Percentiles rank a stretch among this genome's conserved stretches.
phyloP scores from a whole-genome alignment of 2,329 filamentous ascomycete species.

The Coniochaeta hoffmannii region DNA sequence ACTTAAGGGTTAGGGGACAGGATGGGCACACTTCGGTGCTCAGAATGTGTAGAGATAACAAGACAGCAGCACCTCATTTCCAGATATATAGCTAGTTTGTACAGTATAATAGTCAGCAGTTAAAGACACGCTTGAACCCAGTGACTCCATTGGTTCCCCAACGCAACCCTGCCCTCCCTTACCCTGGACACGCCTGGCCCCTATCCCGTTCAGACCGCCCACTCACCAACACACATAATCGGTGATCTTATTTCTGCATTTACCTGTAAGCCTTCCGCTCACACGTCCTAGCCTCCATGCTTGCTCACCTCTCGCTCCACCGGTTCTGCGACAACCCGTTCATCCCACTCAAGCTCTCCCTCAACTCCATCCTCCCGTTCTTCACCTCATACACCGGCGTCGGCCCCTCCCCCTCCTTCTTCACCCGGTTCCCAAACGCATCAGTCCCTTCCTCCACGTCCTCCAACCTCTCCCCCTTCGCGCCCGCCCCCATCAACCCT shows the following conservation, averaged over 20 bases:
- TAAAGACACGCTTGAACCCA: neutral
- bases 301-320: neutral
- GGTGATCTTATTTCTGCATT: neutral
- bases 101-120: neutral
- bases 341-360: constrained; percentile 11
- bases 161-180: neutral
- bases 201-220: neutral
- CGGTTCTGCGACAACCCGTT: constrained; percentile 22
- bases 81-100: neutral
- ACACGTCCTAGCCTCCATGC: neutral
- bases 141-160: neutral
- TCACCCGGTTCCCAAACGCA: neutral
- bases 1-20: constrained; percentile 1
- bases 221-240: neutral
- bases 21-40: too few species aligned
- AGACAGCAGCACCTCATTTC: neutral
- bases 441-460: constrained; percentile 13
- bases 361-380: constrained; percentile 13
- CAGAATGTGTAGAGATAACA: too few species aligned
- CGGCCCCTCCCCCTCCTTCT: neutral
- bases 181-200: neutral
- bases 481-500: constrained; percentile 12
- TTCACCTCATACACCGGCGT: constrained; percentile 9
- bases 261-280: constrained; percentile 3
- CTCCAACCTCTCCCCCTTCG: constrained; percentile 16